These are phyloP conservation scores for Schwanniomyces sp. DNA, from an alignment of 805 yeast species.

Conservation along the genomic window DNA sequence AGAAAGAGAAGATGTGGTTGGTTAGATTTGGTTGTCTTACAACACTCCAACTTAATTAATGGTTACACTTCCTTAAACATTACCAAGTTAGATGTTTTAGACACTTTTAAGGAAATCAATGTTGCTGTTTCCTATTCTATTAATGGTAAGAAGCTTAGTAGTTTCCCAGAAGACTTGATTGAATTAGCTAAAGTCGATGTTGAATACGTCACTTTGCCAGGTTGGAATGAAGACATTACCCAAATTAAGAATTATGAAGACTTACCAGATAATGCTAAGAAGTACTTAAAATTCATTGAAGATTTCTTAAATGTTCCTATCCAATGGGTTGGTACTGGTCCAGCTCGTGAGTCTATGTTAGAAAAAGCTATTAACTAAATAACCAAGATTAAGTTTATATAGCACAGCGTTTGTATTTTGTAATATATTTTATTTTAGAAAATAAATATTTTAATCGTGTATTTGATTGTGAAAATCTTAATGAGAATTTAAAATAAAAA, in stretches of 20 bases:
- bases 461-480: not conserved
- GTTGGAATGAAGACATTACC: constrained; percentile 89
- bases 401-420: not conserved
- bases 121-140: constrained; percentile 82
- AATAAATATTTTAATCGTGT: not conserved
- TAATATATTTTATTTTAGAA: not conserved
- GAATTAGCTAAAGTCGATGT: constrained; percentile 88
- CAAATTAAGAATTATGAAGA: constrained; percentile 66
- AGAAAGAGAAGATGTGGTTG: constrained; percentile 99
- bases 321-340: constrained; percentile 98
- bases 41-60: constrained; percentile 86
- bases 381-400: not conserved
- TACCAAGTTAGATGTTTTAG: constrained; percentile 94
- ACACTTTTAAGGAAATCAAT: constrained; percentile 82
- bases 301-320: constrained; percentile 80
- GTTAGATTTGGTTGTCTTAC: constrained; percentile 94
- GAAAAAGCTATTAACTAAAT: constrained; percentile 38
- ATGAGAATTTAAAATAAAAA: not conserved
- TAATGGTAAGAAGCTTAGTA: constrained; percentile 70
- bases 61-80: constrained; percentile 94
- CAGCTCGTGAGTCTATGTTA: constrained; percentile 92
- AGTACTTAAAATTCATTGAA: constrained; percentile 83
- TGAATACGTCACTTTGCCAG: constrained; percentile 86
- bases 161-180: constrained; percentile 91
- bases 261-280: constrained; percentile 84